These are phyloP conservation scores for Lachnellula subtilissima DNA, from an alignment of 2,329 filamentous ascomycete genomes.

Conservation along the genomic window DNA sequence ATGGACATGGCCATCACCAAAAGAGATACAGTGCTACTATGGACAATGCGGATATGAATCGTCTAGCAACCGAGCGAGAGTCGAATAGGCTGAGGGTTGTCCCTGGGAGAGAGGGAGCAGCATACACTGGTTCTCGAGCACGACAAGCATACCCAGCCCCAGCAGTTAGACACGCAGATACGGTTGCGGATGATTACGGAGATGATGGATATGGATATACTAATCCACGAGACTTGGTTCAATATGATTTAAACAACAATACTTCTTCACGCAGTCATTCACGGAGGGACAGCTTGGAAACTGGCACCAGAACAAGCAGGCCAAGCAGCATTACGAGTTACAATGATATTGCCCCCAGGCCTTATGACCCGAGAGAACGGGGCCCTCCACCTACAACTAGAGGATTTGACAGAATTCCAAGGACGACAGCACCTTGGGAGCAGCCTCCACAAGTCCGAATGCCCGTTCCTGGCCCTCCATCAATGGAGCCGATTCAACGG, in stretches of 20 bases:
- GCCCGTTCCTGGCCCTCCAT: constrained; percentile 34
- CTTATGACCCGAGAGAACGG: constrained; percentile 38
- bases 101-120: constrained; percentile 18
- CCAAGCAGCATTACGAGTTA: constrained; percentile 28
- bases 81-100: constrained; percentile 16
- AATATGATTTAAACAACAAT: constrained; percentile 54
- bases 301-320: constrained; percentile 30
- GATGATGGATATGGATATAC: constrained; percentile 61
- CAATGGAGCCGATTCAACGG: constrained; percentile 28
- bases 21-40: constrained; percentile 44
- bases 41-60: constrained; percentile 44
- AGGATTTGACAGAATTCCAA: constrained; percentile 63
- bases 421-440: constrained; percentile 38
- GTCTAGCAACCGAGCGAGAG: constrained; percentile 21
- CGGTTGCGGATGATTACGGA: constrained; percentile 47
- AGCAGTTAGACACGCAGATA: constrained; percentile 37
- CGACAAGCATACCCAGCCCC: constrained; percentile 18
- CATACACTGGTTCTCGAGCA: constrained; percentile 20
- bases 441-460: constrained; percentile 39
- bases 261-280: constrained; percentile 36
- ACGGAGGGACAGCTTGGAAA: constrained; percentile 52
- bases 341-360: constrained; percentile 24
- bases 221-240: constrained; percentile 55
- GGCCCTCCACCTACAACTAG: constrained; percentile 64
- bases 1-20: constrained; percentile 33